A percentile compares a stretch with the other conserved stretches of the same genome.
phyloP scores from a whole-genome alignment of 495 filamentous ascomycete genomes.

The Tuber melanosporum region DNA sequence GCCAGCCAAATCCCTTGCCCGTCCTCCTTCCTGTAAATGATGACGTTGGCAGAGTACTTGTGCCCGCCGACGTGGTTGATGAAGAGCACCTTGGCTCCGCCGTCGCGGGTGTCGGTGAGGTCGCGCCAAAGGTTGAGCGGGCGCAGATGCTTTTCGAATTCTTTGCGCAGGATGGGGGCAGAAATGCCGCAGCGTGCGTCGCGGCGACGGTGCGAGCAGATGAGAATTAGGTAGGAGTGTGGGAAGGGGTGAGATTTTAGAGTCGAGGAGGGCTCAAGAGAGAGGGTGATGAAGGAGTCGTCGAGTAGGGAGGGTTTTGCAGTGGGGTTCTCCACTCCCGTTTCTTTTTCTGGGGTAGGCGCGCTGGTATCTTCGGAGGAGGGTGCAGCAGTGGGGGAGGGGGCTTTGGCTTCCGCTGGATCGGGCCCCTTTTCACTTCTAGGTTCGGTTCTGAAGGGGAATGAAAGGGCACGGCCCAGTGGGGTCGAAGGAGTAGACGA shows the following conservation, averaged over 20 bases:
- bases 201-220: conserved; percentile 87
- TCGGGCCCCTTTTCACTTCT: not conserved
- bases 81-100: conserved; percentile 91
- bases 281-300: conserved; percentile 42
- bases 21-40: conserved; percentile 63
- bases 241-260: conserved; percentile 65
- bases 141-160: conserved; percentile 84
- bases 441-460: not conserved
- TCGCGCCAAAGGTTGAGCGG: conserved; percentile 80
- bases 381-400: not conserved
- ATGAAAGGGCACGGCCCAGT: not conserved
- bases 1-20: conserved; percentile 73
- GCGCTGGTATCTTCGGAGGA: conserved; percentile 2
- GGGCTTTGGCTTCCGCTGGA: not conserved
- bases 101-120: conserved; percentile 73
- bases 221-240: conserved; percentile 77
- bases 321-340: not conserved
- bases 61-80: conserved; percentile 94
- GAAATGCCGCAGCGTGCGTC: conserved; percentile 93
- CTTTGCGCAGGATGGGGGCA: conserved; percentile 74
- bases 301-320: not conserved
- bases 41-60: conserved; percentile 85
- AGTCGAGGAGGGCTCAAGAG: conserved; percentile 44
- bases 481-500: not conserved
- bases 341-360: conserved; percentile 3